phyloP scores from a whole-genome alignment of 768 basidiomycete species.

The Glaciozyma antarctica region DNA sequence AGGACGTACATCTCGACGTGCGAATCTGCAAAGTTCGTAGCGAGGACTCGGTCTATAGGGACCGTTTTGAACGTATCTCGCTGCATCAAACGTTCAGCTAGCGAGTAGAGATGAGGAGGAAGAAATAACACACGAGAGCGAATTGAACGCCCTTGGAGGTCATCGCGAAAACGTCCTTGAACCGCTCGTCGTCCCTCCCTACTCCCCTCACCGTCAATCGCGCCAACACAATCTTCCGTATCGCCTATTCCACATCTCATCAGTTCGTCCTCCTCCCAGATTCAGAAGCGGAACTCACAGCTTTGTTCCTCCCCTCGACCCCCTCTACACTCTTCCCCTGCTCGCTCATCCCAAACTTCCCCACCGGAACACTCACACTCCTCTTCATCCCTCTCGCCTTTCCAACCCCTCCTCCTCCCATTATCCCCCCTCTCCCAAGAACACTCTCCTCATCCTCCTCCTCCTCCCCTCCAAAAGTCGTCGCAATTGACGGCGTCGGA shows the following conservation, averaged over 20 bases:
- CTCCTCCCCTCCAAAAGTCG: background rate
- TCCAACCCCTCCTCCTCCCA: background rate
- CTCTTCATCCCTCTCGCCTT: conserved; percentile 1
- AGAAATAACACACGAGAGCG: conserved; percentile 11
- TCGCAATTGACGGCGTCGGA: background rate
- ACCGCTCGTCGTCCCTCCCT: conserved; percentile 7
- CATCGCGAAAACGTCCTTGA: conserved; percentile 19
- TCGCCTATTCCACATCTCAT: background rate
- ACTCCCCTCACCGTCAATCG: conserved; percentile 3
- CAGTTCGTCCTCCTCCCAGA: too few relatives aligned
- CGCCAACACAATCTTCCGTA: conserved; percentile 11
- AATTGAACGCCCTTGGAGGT: conserved; percentile 20
- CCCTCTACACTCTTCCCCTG: background rate
- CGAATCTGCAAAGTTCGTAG: background rate
- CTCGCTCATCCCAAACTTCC: conserved; percentile 2
- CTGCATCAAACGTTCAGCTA: background rate
- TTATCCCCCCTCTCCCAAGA: background rate
- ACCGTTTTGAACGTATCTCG: background rate
- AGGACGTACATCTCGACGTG: background rate
- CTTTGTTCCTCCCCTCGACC: conserved; percentile 22
- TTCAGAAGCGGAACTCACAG: conserved; percentile 2
- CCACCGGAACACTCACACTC: conserved; percentile 23
- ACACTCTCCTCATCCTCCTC: background rate
- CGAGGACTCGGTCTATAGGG: background rate
- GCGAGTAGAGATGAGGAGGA: background rate